Conservation (phyloP, 2,329 filamentous ascomycete genomes). For the Botrytis elliptica region DNA sequence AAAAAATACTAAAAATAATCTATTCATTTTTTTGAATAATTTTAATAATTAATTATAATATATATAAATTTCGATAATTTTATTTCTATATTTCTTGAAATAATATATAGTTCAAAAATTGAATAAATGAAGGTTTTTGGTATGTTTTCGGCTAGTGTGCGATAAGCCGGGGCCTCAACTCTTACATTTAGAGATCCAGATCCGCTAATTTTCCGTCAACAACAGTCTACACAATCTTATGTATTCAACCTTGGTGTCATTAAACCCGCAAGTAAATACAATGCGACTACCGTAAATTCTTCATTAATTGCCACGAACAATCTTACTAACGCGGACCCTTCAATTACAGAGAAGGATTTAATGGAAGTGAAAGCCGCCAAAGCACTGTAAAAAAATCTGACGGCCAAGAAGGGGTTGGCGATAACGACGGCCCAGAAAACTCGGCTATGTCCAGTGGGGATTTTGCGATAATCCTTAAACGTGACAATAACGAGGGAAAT, state of each 20-base stretch:
- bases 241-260: neutral
- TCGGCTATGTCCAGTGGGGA: conserved; percentile 36
- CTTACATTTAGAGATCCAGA: too few species aligned
- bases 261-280: conserved; percentile 34
- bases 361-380: conserved; percentile 34
- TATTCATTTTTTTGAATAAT: too few species aligned
- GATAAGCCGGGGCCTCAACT: too few species aligned
- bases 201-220: neutral
- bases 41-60: too few species aligned
- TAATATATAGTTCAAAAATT: too few species aligned
- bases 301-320: conserved; percentile 39
- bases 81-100: too few species aligned
- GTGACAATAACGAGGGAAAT: conserved; percentile 30
- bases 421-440: conserved; percentile 36
- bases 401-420: conserved; percentile 37
- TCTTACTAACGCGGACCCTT: conserved; percentile 34
- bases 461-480: conserved; percentile 31
- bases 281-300: conserved; percentile 38
- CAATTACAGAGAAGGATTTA: conserved; percentile 30
- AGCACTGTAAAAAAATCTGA: conserved; percentile 39
- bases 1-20: too few species aligned
- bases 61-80: too few species aligned
- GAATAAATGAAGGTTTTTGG: too few species aligned
- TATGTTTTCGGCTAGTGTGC: too few species aligned
- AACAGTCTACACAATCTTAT: neutral